Percentiles rank a stretch among this genome's conserved stretches.
These are phyloP conservation scores for Retiboletus fuscus DNA, from an alignment of 1,284 basidiomycete genomes.

Conservation along the genomic window DNA sequence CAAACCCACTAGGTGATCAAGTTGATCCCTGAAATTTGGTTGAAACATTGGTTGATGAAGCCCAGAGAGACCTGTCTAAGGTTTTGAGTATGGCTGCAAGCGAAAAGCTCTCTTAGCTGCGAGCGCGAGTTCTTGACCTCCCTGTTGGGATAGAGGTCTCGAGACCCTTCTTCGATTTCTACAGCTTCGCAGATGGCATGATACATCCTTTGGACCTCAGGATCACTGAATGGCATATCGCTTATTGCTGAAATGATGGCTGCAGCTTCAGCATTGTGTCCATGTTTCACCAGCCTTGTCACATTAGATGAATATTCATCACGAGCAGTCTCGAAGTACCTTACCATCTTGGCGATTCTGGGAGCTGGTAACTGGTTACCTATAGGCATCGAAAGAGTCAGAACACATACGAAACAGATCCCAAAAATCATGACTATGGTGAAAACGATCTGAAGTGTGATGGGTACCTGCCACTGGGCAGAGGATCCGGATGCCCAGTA, in stretches of 20 bases:
- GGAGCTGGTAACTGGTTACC: slow-evolving; percentile 56
- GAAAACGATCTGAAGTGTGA: slow-evolving; percentile 74
- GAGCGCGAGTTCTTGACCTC: slow-evolving; percentile 25
- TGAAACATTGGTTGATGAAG: slow-evolving; percentile 74
- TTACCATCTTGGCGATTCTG: slow-evolving; percentile 76
- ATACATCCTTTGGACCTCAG: slow-evolving; percentile 65
- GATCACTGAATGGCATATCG: slow-evolving; percentile 63
- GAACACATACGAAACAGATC: slow-evolving; percentile 63
- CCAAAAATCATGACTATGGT: slow-evolving; percentile 70
- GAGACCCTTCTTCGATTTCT: slow-evolving; percentile 50
- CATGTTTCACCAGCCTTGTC: slow-evolving; percentile 67
- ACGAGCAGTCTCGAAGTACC: neutral
- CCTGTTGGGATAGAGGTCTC: slow-evolving; percentile 26
- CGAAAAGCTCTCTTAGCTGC: slow-evolving; percentile 62
- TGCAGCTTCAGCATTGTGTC: slow-evolving; percentile 69
- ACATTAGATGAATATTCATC: neutral
- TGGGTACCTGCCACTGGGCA: slow-evolving; percentile 77
- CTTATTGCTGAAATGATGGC: slow-evolving; percentile 74
- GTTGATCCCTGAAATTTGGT: slow-evolving; percentile 73
- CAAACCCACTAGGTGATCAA: slow-evolving; percentile 70
- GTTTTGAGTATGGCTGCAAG: slow-evolving; percentile 71
- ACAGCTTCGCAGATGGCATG: slow-evolving; percentile 67
- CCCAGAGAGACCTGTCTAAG: slow-evolving; percentile 70
- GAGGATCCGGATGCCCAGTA: slow-evolving; percentile 65
- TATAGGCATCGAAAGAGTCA: neutral